Evolutionary conservation across 306 rosid genomes (phyloP), one percentile per base, ranked within the genome.

Genomic region (Cucurbita ficifolia): DNA sequence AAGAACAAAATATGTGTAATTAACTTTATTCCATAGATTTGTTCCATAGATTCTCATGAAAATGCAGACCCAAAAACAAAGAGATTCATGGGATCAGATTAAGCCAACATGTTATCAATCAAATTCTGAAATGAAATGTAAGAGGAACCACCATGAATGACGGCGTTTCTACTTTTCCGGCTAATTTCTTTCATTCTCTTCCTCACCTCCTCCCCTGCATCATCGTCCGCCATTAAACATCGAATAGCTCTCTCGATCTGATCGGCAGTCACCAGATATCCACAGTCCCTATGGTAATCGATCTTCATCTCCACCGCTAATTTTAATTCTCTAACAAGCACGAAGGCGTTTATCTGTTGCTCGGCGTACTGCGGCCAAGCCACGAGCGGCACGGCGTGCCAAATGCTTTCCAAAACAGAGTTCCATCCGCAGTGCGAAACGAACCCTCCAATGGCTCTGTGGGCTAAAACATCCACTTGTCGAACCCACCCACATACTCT

Each of bases 381-480:
- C 14, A 55, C 87, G 5, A 72, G 50, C 0, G 82, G 79, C 51
- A 83, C 82, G 0, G 82, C 83, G 5, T 53, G 24, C 85, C 78
- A 76, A 0, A 84, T 9, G 49, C 87, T 81, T 72, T 81, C 81
- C 16, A 84, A 70, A 3, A 50, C 36, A 1, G 84, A 83, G 38
- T 80, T 80, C 84, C 86, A 83, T 17, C 87, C 87, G 10, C 87
- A 83, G 24, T 83, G 84, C 10, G 87, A 83, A 11, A 77, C 60
- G 58, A 83, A 83, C 9, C 80, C 82, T 36, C 87, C 87, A 35
- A 80, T 54, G 8, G 84, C 80, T 16, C 13, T 62, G 59, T 83
- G 80, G 50, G 74, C 73, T 29, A 83, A 55, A 16, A 77, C 46
- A 0, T 58, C 74, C 17, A 57, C 68, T 53, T 83, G 84, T 9